These are phyloP conservation scores for Elsinoe arachidis DNA, from an alignment of 2,329 filamentous ascomycete species.

Conservation along the genomic window DNA sequence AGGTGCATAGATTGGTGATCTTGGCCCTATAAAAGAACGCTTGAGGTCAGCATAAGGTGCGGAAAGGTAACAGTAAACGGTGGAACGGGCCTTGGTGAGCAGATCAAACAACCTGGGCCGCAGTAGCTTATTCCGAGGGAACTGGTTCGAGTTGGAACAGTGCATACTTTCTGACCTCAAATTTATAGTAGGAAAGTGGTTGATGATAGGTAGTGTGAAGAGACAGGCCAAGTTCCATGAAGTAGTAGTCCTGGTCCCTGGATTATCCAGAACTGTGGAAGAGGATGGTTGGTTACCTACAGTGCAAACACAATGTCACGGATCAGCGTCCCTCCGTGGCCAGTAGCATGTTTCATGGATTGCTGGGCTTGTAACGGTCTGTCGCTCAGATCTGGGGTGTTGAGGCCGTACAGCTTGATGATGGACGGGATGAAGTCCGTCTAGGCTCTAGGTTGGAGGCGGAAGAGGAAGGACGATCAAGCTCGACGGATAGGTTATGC, in stretches of 20 bases:
- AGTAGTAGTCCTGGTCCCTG: no score
- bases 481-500: conserved; percentile 8
- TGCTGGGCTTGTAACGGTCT: neutral
- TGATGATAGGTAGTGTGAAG: no score
- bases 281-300: no score
- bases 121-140: neutral
- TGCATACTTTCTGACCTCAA: neutral
- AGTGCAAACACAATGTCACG: neutral
- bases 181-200: neutral
- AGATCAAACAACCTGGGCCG: neutral
- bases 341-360: neutral
- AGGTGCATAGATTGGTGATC: neutral
- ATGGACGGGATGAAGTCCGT: neutral
- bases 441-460: neutral
- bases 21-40: conserved; percentile 10
- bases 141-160: neutral
- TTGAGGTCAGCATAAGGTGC: conserved; percentile 6
- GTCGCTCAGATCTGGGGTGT: neutral
- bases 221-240: no score
- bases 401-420: neutral
- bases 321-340: neutral
- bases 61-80: neutral
- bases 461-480: neutral
- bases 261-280: no score
- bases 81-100: neutral